These are phyloP conservation scores for Lizonia empirigonia DNA, from an alignment of 2,329 filamentous ascomycete genomes.

Conservation along the genomic window DNA sequence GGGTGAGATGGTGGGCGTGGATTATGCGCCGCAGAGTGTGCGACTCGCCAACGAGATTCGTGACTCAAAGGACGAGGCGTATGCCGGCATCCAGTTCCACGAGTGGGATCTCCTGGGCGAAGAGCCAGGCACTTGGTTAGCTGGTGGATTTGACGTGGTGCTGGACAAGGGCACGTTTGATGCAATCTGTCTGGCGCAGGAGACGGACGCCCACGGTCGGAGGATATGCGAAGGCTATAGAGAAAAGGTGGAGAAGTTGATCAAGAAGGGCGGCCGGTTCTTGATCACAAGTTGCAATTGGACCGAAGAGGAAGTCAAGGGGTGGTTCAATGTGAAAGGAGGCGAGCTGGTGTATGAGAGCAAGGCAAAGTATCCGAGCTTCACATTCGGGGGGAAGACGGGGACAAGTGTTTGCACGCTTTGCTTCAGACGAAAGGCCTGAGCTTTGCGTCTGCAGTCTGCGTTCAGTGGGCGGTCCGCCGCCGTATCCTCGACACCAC, in stretches of 20 bases:
- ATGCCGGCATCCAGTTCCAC: constrained; percentile 55
- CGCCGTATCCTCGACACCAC: constrained; percentile 57
- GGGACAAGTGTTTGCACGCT: constrained; percentile 89
- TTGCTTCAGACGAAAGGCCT: constrained; percentile 68
- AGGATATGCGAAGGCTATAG: constrained; percentile 78
- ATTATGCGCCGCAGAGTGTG: constrained; percentile 81
- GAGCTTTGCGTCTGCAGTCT: constrained; percentile 12
- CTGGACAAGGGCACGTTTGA: constrained; percentile 99
- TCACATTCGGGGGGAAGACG: constrained; percentile 85
- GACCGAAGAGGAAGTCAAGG: constrained; percentile 84
- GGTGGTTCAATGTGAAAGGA: constrained; percentile 76
- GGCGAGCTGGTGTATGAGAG: constrained; percentile 65
- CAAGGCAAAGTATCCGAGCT: constrained; percentile 79
- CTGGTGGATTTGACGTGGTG: constrained; percentile 79
- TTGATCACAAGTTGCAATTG: constrained; percentile 97
- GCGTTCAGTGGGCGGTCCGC: not conserved
- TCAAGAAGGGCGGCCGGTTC: constrained; percentile 74
- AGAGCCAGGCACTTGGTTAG: constrained; percentile 61
- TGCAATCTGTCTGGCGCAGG: constrained; percentile 78
- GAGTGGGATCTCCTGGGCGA: constrained; percentile 59
- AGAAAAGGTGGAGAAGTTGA: constrained; percentile 68
- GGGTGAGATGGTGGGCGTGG: constrained; percentile 80
- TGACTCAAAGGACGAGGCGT: constrained; percentile 37
- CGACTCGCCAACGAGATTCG: constrained; percentile 71
- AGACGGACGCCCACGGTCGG: constrained; percentile 57